Evolutionary conservation across 2,329 filamentous ascomycete genomes (phyloP).

Genomic region (Penicillium sp.): DNA sequence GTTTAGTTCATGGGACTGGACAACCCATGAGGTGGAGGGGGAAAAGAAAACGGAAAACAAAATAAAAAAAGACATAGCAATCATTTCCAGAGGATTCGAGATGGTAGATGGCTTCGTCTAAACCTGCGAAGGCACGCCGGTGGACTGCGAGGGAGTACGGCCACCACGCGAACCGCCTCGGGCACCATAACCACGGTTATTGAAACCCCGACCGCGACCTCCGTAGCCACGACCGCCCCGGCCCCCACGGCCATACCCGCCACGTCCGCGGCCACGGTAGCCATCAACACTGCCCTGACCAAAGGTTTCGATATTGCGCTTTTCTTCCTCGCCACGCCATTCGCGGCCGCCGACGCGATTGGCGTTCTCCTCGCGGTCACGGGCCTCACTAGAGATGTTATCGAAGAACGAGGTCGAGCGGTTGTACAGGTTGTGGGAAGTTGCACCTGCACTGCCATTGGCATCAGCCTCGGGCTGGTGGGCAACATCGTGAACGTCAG

Average conservation of each 20-base stretch:
- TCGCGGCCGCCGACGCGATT: slow-evolving; percentile 76
- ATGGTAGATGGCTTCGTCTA: slow-evolving; percentile 22
- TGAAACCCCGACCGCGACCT: slow-evolving; percentile 37
- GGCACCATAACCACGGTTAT: slow-evolving; percentile 44
- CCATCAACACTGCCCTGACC: slow-evolving; percentile 94
- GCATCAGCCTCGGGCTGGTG: slow-evolving; percentile 34
- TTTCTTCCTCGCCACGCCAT: slow-evolving; percentile 90
- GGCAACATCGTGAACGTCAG: slow-evolving; percentile 53
- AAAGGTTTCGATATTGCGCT: slow-evolving; percentile 96
- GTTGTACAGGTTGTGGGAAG: slow-evolving; percentile 68
- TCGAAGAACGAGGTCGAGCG: slow-evolving; percentile 93
- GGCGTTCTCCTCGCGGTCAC: slow-evolving; percentile 75
- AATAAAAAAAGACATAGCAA: slow-evolving; percentile 16
- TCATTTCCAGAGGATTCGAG: slow-evolving; percentile 22
- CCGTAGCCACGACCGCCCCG: slow-evolving; percentile 51
- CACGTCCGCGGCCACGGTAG: slow-evolving; percentile 75
- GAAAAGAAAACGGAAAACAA: slow-evolving; percentile 13
- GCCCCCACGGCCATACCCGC: slow-evolving; percentile 51
- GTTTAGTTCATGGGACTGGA: slow-evolving; percentile 27
- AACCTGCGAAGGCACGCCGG: slow-evolving; percentile 39
- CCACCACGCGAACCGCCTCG: slow-evolving; percentile 44
- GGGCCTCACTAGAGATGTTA: slow-evolving; percentile 93
- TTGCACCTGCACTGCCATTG: slow-evolving; percentile 33
- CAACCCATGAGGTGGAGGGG: slow-evolving; percentile 25
- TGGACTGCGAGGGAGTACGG: slow-evolving; percentile 40